phyloP scores from a whole-genome alignment of 78 protist genomes.

The Planoprotostelium fungivorum region DNA sequence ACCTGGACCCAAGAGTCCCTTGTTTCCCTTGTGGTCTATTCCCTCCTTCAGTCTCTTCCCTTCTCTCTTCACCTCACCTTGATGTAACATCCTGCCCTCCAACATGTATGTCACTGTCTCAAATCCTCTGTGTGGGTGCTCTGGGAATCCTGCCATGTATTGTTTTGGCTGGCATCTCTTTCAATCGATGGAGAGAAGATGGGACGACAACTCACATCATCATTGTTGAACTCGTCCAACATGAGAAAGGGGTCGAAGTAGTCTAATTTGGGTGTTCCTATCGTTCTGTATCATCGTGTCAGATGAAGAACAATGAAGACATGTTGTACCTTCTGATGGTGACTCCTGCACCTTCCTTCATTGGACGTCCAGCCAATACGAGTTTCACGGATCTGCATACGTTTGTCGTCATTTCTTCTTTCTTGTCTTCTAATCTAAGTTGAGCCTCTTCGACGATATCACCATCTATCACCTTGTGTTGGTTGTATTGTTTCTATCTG shows the following conservation, averaged over 20 bases:
- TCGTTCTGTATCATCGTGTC: not conserved
- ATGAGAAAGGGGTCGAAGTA: slow-evolving; percentile 55
- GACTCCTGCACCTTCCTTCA: not conserved
- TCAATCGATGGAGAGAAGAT: not conserved
- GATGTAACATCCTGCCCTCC: slow-evolving; percentile 22
- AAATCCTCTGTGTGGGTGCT: slow-evolving; percentile 86
- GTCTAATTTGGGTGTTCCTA: not conserved
- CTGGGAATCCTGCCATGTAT: slow-evolving; percentile 68
- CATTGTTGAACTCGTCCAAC: slow-evolving; percentile 44
- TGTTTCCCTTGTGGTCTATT: slow-evolving; percentile 59
- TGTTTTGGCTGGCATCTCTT: slow-evolving; percentile 20
- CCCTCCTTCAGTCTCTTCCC: slow-evolving; percentile 16
- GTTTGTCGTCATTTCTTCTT: no score
- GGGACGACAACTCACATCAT: not conserved
- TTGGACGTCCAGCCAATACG: not conserved
- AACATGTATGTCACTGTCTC: slow-evolving; percentile 80
- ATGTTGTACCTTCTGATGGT: not conserved
- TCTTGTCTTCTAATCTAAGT: no score
- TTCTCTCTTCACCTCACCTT: not conserved
- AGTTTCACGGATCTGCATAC: not conserved
- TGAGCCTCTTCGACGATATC: no score
- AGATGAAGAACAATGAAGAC: no score
- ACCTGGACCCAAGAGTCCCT: slow-evolving; percentile 44
- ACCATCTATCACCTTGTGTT: no score
- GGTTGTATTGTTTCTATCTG: no score